These are phyloP conservation scores for Cladorrhinum sp. DNA, from an alignment of 2,329 filamentous ascomycete species.

Conservation along the genomic window DNA sequence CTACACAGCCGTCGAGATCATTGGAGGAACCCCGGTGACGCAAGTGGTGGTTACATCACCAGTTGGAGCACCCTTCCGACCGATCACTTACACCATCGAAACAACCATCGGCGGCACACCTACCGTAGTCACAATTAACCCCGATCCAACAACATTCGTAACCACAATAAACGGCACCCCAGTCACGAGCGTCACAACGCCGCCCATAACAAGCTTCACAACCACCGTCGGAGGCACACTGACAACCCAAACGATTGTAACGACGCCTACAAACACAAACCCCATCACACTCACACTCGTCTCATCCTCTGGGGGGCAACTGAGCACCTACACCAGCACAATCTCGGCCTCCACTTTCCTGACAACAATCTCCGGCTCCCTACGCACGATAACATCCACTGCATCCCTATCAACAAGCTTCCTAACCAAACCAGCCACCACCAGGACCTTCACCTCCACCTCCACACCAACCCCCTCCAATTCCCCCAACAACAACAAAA, in stretches of 20 bases:
- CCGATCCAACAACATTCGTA: slow-evolving; percentile 25
- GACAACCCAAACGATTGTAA: slow-evolving; percentile 28
- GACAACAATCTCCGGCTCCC: slow-evolving; percentile 29
- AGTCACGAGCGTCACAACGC: slow-evolving; percentile 27
- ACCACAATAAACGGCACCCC: slow-evolving; percentile 28
- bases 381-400: slow-evolving; percentile 32
- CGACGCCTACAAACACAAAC: slow-evolving; percentile 28
- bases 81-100: slow-evolving; percentile 27
- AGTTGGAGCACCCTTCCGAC: slow-evolving; percentile 19
- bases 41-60: slow-evolving; percentile 24
- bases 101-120: slow-evolving; percentile 28
- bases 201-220: slow-evolving; percentile 27
- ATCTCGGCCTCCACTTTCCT: slow-evolving; percentile 22
- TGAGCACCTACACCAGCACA: slow-evolving; percentile 29
- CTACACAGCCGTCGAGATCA: slow-evolving; percentile 20
- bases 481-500: neutral
- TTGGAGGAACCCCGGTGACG: slow-evolving; percentile 24
- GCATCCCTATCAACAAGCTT: slow-evolving; percentile 26
- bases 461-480: slow-evolving; percentile 16
- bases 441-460: slow-evolving; percentile 27
- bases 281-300: slow-evolving; percentile 29
- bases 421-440: slow-evolving; percentile 26
- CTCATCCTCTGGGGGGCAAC: slow-evolving; percentile 20
- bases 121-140: slow-evolving; percentile 26
- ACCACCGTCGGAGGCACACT: slow-evolving; percentile 29